phyloP scores from a whole-genome alignment of 495 filamentous ascomycete species.

The Aspergillus mulundensis region DNA sequence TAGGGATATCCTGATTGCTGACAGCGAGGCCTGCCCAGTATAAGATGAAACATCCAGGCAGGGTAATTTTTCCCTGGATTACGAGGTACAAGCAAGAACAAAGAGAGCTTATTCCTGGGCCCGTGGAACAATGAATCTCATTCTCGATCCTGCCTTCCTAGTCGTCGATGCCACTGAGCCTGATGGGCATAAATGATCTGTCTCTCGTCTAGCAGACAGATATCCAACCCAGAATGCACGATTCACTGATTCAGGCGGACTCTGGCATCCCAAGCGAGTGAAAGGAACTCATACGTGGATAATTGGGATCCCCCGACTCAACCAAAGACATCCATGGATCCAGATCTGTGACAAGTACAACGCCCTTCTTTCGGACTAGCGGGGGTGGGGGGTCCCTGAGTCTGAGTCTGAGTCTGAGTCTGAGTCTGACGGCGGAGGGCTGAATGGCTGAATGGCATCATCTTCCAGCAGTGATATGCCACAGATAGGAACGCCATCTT shows the following conservation, averaged over 20 bases:
- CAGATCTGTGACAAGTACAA: slow-evolving; percentile 17
- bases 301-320: not conserved
- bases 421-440: too few relatives aligned
- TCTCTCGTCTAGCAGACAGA: too few relatives aligned
- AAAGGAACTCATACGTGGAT: not conserved
- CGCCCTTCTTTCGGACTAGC: slow-evolving; percentile 13
- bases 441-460: not conserved
- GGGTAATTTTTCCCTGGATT: too few relatives aligned
- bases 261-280: not conserved
- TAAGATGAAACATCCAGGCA: too few relatives aligned
- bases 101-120: not conserved
- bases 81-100: not conserved
- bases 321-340: slow-evolving; percentile 15
- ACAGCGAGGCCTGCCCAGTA: too few relatives aligned
- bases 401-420: not conserved
- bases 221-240: too few relatives aligned
- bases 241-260: too few relatives aligned
- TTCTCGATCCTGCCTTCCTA: not conserved
- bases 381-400: slow-evolving; percentile 7
- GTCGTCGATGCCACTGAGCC: not conserved
- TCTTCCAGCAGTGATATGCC: not conserved
- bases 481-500: too few relatives aligned
- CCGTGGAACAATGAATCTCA: not conserved
- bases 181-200: not conserved
- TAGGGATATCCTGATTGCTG: too few relatives aligned